Percentiles rank a stretch among this genome's conserved stretches.
phyloP scores from a whole-genome alignment of 1,139 yeast species.

The Magnusiomyces suaveolens region DNA sequence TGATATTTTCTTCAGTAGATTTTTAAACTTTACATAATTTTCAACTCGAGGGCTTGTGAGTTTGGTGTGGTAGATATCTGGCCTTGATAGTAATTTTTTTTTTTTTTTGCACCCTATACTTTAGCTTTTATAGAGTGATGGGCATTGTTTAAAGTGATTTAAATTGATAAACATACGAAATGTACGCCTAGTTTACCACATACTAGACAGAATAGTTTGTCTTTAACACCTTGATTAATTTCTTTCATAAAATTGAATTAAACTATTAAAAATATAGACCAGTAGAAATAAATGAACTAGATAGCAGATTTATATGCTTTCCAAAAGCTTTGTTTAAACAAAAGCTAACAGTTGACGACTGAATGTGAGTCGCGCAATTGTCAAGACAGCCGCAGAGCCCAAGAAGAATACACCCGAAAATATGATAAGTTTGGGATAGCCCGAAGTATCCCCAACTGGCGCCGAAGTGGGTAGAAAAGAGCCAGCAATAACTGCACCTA shows the following conservation, averaged over 20 bases:
- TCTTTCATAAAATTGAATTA: too few relatives aligned
- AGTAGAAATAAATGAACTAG: not conserved
- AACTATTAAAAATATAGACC: too few relatives aligned
- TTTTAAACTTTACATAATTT: too few relatives aligned
- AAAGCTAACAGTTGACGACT: not conserved
- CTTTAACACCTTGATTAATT: too few relatives aligned
- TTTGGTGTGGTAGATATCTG: too few relatives aligned
- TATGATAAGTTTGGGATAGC: constrained; percentile 17
- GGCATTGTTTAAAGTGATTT: not conserved
- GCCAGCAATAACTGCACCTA: constrained; percentile 43
- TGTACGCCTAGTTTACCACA: too few relatives aligned
- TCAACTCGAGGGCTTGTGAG: too few relatives aligned
- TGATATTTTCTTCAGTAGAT: too few relatives aligned
- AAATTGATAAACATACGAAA: too few relatives aligned
- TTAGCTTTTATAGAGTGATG: not conserved
- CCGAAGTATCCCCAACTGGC: constrained; percentile 14
- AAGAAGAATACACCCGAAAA: constrained; percentile 21
- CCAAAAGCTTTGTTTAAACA: not conserved
- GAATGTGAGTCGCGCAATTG: not conserved
- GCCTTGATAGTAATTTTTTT: not conserved
- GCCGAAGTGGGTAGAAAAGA: constrained; percentile 29
- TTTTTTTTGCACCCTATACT: not conserved
- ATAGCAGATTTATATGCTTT: too few relatives aligned
- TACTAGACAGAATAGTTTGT: too few relatives aligned
- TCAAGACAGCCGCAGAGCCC: constrained; percentile 3